Evolutionary conservation across 2,329 filamentous ascomycete genomes (phyloP).

Genomic region (Hymenoscyphus infarciens): DNA sequence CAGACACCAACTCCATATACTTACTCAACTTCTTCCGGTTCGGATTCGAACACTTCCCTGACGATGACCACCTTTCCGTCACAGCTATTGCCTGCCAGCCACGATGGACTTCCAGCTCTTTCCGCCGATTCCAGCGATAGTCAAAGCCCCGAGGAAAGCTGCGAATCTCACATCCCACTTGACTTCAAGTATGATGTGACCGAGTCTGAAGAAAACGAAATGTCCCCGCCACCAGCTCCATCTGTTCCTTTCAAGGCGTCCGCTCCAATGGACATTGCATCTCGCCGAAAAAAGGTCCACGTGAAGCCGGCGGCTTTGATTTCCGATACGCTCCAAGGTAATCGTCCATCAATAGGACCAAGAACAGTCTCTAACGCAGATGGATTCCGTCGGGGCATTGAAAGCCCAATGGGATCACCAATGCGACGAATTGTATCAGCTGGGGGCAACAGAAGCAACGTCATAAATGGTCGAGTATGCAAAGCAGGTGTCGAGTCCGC

Average conservation of each 20-base stretch:
- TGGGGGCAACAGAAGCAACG: slow-evolving; percentile 29
- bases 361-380: slow-evolving; percentile 34
- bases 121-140: slow-evolving; percentile 19
- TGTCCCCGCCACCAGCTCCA: slow-evolving; percentile 25
- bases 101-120: slow-evolving; percentile 16
- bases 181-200: slow-evolving; percentile 26
- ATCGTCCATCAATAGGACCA: slow-evolving; percentile 30
- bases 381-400: slow-evolving; percentile 27
- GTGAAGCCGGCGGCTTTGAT: slow-evolving; percentile 32
- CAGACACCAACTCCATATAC: slow-evolving; percentile 26
- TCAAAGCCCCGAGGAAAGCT: slow-evolving; percentile 24
- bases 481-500: slow-evolving; percentile 32
- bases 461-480: slow-evolving; percentile 31
- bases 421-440: slow-evolving; percentile 35
- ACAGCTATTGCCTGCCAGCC: slow-evolving; percentile 19
- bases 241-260: slow-evolving; percentile 31
- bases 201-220: slow-evolving; percentile 21
- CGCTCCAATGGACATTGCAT: slow-evolving; percentile 32
- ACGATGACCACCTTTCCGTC: slow-evolving; percentile 26
- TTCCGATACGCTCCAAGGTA: slow-evolving; percentile 24
- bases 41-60: slow-evolving; percentile 15
- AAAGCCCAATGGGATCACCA: slow-evolving; percentile 32
- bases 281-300: slow-evolving; percentile 33
- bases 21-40: slow-evolving; percentile 18
- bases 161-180: slow-evolving; percentile 16